Evolutionary conservation across 768 basidiomycete genomes (phyloP).

Genomic region (Tephrocybe sp.): DNA sequence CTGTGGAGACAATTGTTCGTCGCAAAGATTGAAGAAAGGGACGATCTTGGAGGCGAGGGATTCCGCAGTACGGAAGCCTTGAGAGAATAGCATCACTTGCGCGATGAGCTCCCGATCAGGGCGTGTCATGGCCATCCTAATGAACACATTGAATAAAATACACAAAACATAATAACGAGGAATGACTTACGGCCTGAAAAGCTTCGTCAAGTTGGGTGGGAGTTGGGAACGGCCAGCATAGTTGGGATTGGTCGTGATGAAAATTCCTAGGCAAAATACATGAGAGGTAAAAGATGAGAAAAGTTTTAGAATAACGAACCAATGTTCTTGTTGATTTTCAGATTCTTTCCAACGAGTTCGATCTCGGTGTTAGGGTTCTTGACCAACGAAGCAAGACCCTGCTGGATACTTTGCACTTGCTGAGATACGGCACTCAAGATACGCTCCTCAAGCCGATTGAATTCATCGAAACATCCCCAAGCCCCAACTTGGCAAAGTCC

Average conservation of each 20-base stretch:
- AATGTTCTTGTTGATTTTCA: slow-evolving; percentile 93
- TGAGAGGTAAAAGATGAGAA: slow-evolving; percentile 6
- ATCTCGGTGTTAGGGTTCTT: slow-evolving; percentile 90
- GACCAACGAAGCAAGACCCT: slow-evolving; percentile 81
- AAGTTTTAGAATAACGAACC: slow-evolving; percentile 41
- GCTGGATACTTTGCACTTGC: slow-evolving; percentile 98
- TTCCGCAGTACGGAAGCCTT: slow-evolving; percentile 98
- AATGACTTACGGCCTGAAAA: slow-evolving; percentile 84
- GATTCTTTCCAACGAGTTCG: slow-evolving; percentile 90
- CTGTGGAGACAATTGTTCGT: slow-evolving; percentile 94
- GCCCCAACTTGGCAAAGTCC: slow-evolving; percentile 99
- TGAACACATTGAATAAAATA: slow-evolving; percentile 14
- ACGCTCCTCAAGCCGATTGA: slow-evolving; percentile 96
- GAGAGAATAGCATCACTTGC: slow-evolving; percentile 99
- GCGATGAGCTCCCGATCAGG: slow-evolving; percentile 98
- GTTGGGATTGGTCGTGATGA: slow-evolving; percentile 98
- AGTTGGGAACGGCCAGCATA: slow-evolving; percentile 96
- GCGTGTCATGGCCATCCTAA: slow-evolving; percentile 97
- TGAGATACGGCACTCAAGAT: slow-evolving; percentile 98
- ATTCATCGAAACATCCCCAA: slow-evolving; percentile 98
- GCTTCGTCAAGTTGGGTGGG: slow-evolving; percentile 85
- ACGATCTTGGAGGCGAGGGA: slow-evolving; percentile 97
- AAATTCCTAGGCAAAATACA: slow-evolving; percentile 71
- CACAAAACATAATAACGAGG: background rate
- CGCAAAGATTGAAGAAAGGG: slow-evolving; percentile 98